Base-by-base conservation (phyloP, 2,329 filamentous ascomycete species). In the Colletotrichum caudatum region DNA sequence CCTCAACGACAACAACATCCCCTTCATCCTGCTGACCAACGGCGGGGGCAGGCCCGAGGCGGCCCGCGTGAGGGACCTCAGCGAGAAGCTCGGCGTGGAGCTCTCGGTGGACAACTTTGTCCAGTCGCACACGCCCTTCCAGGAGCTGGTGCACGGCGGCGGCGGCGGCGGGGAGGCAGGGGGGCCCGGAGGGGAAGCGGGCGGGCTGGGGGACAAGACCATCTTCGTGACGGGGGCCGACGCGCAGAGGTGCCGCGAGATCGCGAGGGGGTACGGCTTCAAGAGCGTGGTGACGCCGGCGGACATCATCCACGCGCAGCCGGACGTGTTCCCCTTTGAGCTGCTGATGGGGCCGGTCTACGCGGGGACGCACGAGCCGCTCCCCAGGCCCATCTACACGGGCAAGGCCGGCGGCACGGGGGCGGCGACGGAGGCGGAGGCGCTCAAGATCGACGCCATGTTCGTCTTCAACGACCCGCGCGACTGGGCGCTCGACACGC, bases 391-490 rank as follows among this genome's bases (percentile, higher is more conserved):
- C 16, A 83, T 87, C 74, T 81, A 84, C 63, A 79, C 86, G 48
- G 77, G 80, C 51, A 72, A 75, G 78, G 84, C 81, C 73, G 82
- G 23, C 46, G 77, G 80, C 48, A 73, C 75, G 78, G 84, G 75
- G 78, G 84, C 81, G 73, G 82, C 46, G 50, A 18, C 72, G 64
- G 77, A 62, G 78, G 79, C 66, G 0, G 78, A 83, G 12, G 81
- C 85, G 12, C 86, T 95, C 59, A 94, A 94, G 76, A 92, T 99
- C 75, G 94, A 97, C 78, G 94, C 95, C 37, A 90, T 98, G 37
- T 92, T 98, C 77, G 92, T 98, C 8, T 98, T 95, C 87, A 97
- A 97, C 80, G 96, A 98, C 81, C 95, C 96, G 4, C 90, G 96
- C 67, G 96, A 99, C 84, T 99, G 96, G 96, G 94, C 93, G 0